phyloP scores from a whole-genome alignment of 2,329 filamentous ascomycete species.

The Cercospora citrullina region DNA sequence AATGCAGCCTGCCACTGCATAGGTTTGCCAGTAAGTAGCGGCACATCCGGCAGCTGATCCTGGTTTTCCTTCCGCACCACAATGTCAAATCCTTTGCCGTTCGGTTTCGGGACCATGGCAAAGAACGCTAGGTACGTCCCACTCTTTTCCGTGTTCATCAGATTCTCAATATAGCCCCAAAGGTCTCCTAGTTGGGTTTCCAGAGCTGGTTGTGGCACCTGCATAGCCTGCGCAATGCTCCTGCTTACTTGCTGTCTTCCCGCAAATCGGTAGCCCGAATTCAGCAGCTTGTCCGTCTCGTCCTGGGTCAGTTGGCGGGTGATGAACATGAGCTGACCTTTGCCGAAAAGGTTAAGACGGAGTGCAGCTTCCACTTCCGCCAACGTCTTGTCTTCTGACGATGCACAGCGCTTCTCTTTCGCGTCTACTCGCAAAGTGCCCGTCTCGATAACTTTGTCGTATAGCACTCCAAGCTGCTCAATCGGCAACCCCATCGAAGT shows the following conservation, averaged over 20 bases:
- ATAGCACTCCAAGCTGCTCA: constrained; percentile 40
- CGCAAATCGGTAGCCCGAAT: constrained; percentile 77
- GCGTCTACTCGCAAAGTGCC: constrained; percentile 34
- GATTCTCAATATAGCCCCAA: constrained; percentile 57
- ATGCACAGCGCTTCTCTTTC: constrained; percentile 17
- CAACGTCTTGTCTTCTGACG: constrained; percentile 18
- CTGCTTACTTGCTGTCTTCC: constrained; percentile 66
- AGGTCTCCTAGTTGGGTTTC: constrained; percentile 63
- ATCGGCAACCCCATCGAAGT: constrained; percentile 53
- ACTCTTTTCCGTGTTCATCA: constrained; percentile 41
- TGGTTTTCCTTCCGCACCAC: constrained; percentile 45
- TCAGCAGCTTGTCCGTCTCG: constrained; percentile 65
- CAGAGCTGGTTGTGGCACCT: constrained; percentile 66
- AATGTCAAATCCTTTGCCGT: constrained; percentile 45
- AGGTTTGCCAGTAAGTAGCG: constrained; percentile 37
- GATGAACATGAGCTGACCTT: constrained; percentile 78
- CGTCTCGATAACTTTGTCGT: constrained; percentile 42
- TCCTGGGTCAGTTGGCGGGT: constrained; percentile 63
- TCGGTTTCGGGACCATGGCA: constrained; percentile 37
- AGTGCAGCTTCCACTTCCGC: constrained; percentile 45
- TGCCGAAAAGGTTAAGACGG: constrained; percentile 54
- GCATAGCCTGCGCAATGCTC: constrained; percentile 70
- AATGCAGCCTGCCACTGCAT: constrained; percentile 38
- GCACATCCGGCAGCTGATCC: constrained; percentile 49
- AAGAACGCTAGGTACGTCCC: constrained; percentile 43